Evolutionary conservation across 2,329 filamentous ascomycete genomes (phyloP).

Genomic region (Ceratocystis variospora): DNA sequence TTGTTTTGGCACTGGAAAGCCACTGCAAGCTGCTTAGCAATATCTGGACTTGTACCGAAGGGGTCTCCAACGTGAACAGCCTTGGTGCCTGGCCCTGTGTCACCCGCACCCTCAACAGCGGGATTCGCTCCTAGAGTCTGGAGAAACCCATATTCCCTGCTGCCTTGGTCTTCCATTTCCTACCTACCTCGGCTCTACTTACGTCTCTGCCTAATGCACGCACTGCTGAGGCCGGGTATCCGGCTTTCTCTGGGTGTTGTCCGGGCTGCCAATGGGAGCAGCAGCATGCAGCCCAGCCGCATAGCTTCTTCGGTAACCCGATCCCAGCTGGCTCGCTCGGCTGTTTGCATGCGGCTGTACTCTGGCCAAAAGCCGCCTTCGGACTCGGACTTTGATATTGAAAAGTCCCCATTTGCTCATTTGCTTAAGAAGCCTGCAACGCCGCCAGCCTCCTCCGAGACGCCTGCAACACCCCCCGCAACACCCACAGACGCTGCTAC

Average conservation of each 20-base stretch:
- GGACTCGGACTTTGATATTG: constrained; percentile 11
- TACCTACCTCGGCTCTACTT: neutral
- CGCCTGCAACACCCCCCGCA: neutral
- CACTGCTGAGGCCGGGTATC: constrained; percentile 14
- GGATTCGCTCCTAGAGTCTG: too few relatives aligned
- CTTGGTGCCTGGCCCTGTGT: too few relatives aligned
- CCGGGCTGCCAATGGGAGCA: constrained; percentile 12
- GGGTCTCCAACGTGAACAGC: neutral
- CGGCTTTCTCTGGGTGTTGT: constrained; percentile 13
- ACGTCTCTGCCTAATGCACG: constrained; percentile 10
- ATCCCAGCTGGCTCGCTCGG: neutral
- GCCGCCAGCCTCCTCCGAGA: neutral
- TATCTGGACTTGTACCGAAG: neutral
- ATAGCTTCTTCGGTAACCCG: neutral
- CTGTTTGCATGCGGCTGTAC: constrained; percentile 8
- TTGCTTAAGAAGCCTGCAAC: constrained; percentile 11
- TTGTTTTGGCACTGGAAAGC: neutral
- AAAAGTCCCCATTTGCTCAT: constrained; percentile 18
- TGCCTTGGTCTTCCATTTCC: neutral
- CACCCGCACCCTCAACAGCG: too few relatives aligned
- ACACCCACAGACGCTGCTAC: constrained; percentile 3
- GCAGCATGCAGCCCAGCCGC: constrained; percentile 2
- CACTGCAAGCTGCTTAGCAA: neutral
- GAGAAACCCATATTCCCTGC: neutral
- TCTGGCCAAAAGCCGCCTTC: constrained; percentile 14